Evolutionary conservation across 306 rosid genomes (phyloP).

Genomic region (Macrotyloma uniflorum): DNA sequence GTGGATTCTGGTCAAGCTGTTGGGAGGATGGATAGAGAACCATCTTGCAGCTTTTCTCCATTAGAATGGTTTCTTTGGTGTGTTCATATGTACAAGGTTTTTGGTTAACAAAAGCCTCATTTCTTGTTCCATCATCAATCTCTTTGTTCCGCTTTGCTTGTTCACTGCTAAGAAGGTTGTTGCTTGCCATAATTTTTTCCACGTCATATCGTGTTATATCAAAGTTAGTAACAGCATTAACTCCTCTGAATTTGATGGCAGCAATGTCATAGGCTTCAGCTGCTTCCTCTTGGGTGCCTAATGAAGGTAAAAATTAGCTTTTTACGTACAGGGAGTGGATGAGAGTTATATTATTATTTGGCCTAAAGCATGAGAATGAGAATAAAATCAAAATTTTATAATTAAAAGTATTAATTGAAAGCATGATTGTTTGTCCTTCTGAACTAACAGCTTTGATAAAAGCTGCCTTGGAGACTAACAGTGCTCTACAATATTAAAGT

Average conservation of each 20-base stretch:
- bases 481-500: conserved; percentile 33
- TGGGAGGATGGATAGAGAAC: background rate
- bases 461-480: conserved; percentile 35
- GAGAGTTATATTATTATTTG: background rate
- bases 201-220: conserved; percentile 76
- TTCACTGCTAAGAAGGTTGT: conserved; percentile 66
- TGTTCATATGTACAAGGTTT: conserved; percentile 28
- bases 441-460: conserved; percentile 51
- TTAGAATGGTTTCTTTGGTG: conserved; percentile 33
- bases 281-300: conserved; percentile 92
- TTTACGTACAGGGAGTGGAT: background rate
- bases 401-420: conserved; percentile 4
- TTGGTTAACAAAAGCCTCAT: conserved; percentile 36
- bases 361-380: background rate
- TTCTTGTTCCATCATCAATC: background rate
- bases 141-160: conserved; percentile 59
- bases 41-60: conserved; percentile 13
- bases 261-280: conserved; percentile 90
- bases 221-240: conserved; percentile 79
- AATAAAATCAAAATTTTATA: background rate
- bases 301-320: conserved; percentile 4
- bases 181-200: conserved; percentile 71
- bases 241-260: conserved; percentile 81
- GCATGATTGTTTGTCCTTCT: background rate
- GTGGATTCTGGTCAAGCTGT: conserved; percentile 19